A percentile compares a stretch with the other conserved stretches of the same genome.
Conservation (phyloP, 345 rosid genomes). For the Eucalyptus regnans region DNA sequence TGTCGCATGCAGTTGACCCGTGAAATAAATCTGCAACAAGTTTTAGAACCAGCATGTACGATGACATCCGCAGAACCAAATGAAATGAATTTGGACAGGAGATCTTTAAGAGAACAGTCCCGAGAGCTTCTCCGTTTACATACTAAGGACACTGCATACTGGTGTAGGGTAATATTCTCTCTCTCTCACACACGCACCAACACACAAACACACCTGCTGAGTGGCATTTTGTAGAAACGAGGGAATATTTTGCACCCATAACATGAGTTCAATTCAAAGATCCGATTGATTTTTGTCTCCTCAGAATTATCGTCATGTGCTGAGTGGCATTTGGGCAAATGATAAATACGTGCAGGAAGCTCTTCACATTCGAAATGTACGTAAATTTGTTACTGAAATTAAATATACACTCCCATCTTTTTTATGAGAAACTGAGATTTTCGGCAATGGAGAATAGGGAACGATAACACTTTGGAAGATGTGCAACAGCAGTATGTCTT, state of each 20-base stretch:
- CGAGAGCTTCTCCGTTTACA: neutral
- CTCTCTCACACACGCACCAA: neutral
- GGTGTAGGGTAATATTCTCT: constrained; percentile 15
- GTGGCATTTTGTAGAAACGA: neutral
- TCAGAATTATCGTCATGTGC: constrained; percentile 21
- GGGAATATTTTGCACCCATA: neutral
- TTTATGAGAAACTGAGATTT: neutral
- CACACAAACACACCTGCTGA: neutral
- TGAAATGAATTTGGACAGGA: neutral
- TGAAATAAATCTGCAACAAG: constrained; percentile 13
- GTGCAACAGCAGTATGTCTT: constrained; percentile 12
- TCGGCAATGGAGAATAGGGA: neutral
- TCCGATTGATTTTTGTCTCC: neutral
- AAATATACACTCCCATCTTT: neutral
- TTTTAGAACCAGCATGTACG: constrained; percentile 19
- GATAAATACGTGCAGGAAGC: constrained; percentile 7
- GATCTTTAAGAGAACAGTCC: constrained; percentile 4
- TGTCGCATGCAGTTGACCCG: constrained; percentile 1
- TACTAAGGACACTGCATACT: neutral
- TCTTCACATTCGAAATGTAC: constrained; percentile 11
- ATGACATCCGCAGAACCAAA: constrained; percentile 1
- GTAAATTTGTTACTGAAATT: neutral
- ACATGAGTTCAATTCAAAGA: neutral
- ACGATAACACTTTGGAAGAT: constrained; percentile 11
- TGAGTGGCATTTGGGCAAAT: constrained; percentile 21